These are phyloP conservation scores for Adansonia rubrostipa DNA, from an alignment of 441 rosid genomes.

Conservation along the genomic window DNA sequence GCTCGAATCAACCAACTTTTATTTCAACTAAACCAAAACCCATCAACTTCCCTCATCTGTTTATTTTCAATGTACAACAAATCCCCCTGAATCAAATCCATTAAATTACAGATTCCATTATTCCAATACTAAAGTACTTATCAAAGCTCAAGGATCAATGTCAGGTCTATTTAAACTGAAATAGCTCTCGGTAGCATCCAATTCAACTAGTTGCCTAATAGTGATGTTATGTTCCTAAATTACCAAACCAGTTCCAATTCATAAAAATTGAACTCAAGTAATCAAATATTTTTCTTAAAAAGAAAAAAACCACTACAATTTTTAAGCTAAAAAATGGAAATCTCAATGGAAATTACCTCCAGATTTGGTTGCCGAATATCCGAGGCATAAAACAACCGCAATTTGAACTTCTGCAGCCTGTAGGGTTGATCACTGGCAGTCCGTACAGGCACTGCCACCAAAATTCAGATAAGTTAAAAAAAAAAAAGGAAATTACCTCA, in stretches of 20 bases:
- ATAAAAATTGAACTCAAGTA: conserved; percentile 9
- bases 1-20: conserved; percentile 13
- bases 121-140: conserved; percentile 7
- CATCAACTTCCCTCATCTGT: neutral
- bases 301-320: neutral
- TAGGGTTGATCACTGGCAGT: conserved; percentile 97
- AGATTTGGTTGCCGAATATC: conserved; percentile 81
- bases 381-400: conserved; percentile 80
- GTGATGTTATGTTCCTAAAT: neutral
- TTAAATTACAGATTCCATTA: neutral
- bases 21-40: conserved; percentile 5
- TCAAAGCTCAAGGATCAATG: conserved; percentile 8
- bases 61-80: conserved; percentile 10
- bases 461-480: conserved; percentile 15
- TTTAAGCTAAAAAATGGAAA: conserved; percentile 14
- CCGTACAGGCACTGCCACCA: conserved; percentile 86
- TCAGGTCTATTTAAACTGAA: neutral
- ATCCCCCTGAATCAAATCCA: neutral
- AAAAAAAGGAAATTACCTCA: conserved; percentile 13
- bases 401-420: conserved; percentile 83
- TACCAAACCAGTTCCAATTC: neutral
- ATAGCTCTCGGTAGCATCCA: conserved; percentile 4
- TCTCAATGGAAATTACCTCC: conserved; percentile 51
- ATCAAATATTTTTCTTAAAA: neutral
- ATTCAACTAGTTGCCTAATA: conserved; percentile 2